phyloP scores from a whole-genome alignment of 176 grass and related monocot species.

The Panicum miliaceum region DNA sequence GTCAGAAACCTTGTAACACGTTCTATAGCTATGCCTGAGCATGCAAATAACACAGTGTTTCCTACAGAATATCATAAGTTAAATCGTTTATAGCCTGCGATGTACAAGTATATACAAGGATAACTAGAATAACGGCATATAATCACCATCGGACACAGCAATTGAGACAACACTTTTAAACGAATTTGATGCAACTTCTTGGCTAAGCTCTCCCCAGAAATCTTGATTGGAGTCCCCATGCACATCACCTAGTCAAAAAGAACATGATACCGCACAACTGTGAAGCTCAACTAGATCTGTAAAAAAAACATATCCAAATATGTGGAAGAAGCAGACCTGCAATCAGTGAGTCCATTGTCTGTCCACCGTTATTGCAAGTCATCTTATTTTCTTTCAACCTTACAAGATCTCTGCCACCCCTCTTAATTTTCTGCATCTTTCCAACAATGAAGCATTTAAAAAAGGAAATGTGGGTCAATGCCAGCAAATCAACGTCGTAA shows the following conservation, averaged over 20 bases:
- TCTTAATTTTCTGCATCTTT: conserved; percentile 28
- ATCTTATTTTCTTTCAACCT: not conserved
- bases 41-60: not conserved
- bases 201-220: not conserved
- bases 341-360: not conserved
- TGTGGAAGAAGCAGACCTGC: conserved; percentile 12
- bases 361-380: not conserved
- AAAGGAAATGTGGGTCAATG: not conserved
- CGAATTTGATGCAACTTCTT: conserved; percentile 1
- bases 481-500: not conserved
- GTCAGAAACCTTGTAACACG: not conserved
- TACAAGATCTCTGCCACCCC: not conserved
- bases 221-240: not conserved
- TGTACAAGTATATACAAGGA: too few species aligned
- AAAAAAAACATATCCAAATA: too few species aligned
- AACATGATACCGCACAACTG: not conserved
- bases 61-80: not conserved
- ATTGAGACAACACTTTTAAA: conserved; percentile 16
- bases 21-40: conserved; percentile 30
- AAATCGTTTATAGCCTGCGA: not conserved
- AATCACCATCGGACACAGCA: conserved; percentile 1
- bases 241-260: not conserved
- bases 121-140: not conserved
- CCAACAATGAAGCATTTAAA: conserved; percentile 12
- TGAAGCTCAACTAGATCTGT: too few species aligned